These are phyloP conservation scores for Nicotiana noctiflora DNA, from an alignment of 257 asterid genomes.

Conservation along the genomic window DNA sequence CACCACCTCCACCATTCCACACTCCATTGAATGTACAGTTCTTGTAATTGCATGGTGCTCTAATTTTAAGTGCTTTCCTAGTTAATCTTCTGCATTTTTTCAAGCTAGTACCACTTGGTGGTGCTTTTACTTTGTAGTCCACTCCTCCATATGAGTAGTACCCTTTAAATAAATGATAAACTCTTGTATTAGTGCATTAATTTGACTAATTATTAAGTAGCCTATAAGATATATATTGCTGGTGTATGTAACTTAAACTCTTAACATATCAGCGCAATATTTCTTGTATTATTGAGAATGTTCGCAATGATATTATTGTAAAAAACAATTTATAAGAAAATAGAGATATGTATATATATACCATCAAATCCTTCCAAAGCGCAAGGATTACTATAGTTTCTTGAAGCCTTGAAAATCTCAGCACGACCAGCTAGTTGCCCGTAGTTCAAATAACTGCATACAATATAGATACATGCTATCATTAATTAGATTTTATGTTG, in stretches of 20 bases:
- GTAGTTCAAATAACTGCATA: conserved; percentile 65
- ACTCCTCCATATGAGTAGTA: conserved; percentile 28
- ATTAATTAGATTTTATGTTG: too few relatives aligned
- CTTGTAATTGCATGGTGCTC: too few relatives aligned
- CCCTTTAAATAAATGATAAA: conserved; percentile 9
- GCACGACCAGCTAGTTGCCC: conserved; percentile 86
- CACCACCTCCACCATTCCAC: too few relatives aligned
- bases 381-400: conserved; percentile 52
- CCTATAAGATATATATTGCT: too few relatives aligned
- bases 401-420: conserved; percentile 51
- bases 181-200: too few relatives aligned
- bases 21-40: too few relatives aligned
- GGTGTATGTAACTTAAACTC: too few relatives aligned
- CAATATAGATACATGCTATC: neutral
- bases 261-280: too few relatives aligned
- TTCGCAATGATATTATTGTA: too few relatives aligned
- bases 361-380: conserved; percentile 59
- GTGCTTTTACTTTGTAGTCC: conserved; percentile 31
- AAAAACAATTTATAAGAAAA: neutral
- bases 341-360: conserved; percentile 5
- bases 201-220: too few relatives aligned
- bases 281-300: too few relatives aligned
- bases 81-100: conserved; percentile 17
- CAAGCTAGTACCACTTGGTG: conserved; percentile 26
- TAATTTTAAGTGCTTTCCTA: too few relatives aligned